Evolutionary conservation across 2,329 filamentous ascomycete species (phyloP), one percentile per base, ranked within the genome.

Genomic region (Cercospora canescens): DNA sequence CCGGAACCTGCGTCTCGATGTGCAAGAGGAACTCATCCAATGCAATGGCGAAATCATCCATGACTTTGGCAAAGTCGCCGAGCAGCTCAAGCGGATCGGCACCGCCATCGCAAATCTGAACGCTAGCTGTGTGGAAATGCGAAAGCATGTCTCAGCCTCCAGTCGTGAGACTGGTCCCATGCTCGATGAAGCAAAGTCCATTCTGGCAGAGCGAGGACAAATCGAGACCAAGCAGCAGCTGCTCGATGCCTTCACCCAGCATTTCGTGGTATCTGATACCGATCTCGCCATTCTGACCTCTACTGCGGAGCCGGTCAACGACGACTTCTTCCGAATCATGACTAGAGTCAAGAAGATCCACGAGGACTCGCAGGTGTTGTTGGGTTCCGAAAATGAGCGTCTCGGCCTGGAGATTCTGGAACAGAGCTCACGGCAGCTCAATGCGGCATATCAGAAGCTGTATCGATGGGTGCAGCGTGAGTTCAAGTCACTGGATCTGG

Each of bases 401-500:
- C 81, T 97, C 0, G 95, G 94, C 0, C 83, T 96, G 4, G 94
- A 98, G 73, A 87, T 98, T 57, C 94, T 98, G 85, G 94, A 97
- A 69, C 88, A 94, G 77, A 94, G 90, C 63, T 94, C 93, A 0
- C 93, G 92, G 66, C 88, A 92, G 68, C 85, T 99, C 58, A 95
- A 97, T 74, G 85, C 89, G 16, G 94, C 92, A 5, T 99, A 95
- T 73, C 94, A 99, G 76, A 99, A 97, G 76, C 85, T 99, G 2
- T 97, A 96, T 79, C 89, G 92, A 73, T 99, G 94, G 94, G 89
- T 96, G 21, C 94, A 97, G 76, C 89, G 91, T 66, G 93, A 97
- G 73, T 96, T 99, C 80, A 96, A 94, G 77, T 90, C 89, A 0
- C 81, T 98, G 59, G 96, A 98, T 76, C 85, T 98, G 8, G 95